phyloP scores from a whole-genome alignment of 129 eudicot genomes.

The Helichrysum umbraculigerum region DNA sequence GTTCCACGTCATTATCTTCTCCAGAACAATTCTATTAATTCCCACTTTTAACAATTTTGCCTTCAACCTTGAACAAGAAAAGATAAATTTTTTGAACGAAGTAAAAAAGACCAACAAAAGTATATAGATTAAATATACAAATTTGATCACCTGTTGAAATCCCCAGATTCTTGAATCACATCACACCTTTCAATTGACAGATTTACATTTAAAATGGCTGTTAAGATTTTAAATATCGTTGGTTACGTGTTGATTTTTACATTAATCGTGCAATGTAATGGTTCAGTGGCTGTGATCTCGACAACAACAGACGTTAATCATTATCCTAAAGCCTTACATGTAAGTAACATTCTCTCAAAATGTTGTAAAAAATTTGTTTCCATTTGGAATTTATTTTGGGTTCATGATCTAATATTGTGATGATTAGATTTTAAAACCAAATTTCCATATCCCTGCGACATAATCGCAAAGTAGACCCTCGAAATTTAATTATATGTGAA shows the following conservation, averaged over 20 bases:
- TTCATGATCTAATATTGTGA: background rate
- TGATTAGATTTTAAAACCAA: too few species aligned
- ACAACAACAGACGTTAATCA: background rate
- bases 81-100: background rate
- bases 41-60: background rate
- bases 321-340: background rate
- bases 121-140: background rate
- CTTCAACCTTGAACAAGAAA: background rate
- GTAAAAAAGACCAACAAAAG: background rate
- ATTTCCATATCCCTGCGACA: too few species aligned
- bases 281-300: background rate
- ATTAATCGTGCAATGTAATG: background rate
- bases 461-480: too few species aligned
- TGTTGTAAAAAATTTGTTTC: background rate
- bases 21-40: background rate
- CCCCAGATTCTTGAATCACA: conserved; percentile 1
- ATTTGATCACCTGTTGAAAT: conserved; percentile 23
- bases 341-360: background rate
- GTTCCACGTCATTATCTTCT: conserved; percentile 7
- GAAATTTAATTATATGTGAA: too few species aligned
- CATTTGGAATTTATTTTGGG: background rate
- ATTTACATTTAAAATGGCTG: conserved; percentile 1
- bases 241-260: background rate
- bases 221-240: background rate
- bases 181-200: background rate